These are phyloP conservation scores for Danielia oregonensis DNA, from an alignment of 805 yeast species.

Conservation along the genomic window DNA sequence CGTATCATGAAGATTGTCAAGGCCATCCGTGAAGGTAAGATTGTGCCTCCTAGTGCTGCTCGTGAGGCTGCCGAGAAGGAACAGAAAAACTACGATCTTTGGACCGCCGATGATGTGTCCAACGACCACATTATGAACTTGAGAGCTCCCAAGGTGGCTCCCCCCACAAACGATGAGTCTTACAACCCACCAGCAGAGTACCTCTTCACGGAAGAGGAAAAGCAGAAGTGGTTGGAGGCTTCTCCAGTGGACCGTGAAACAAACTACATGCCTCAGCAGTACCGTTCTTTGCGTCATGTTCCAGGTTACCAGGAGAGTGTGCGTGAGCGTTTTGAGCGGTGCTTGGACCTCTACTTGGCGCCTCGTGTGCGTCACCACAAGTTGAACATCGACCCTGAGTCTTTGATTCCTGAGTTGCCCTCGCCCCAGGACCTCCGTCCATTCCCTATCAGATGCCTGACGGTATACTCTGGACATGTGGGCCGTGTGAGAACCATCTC, in stretches of 20 bases:
- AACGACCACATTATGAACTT: slow-evolving; percentile 84
- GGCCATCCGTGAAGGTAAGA: slow-evolving; percentile 95
- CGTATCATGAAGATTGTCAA: slow-evolving; percentile 92
- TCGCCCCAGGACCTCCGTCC: slow-evolving; percentile 96
- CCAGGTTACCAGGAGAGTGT: slow-evolving; percentile 87
- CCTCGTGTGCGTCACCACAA: slow-evolving; percentile 93
- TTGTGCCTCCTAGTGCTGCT: slow-evolving; percentile 66
- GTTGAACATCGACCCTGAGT: slow-evolving; percentile 91
- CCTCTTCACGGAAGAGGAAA: slow-evolving; percentile 74
- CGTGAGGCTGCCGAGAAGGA: slow-evolving; percentile 51
- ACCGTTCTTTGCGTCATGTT: slow-evolving; percentile 77
- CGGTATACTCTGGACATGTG: slow-evolving; percentile 76
- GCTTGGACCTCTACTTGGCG: slow-evolving; percentile 89
- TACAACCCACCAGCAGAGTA: slow-evolving; percentile 98
- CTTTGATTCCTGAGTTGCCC: slow-evolving; percentile 92
- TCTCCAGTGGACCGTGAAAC: slow-evolving; percentile 77
- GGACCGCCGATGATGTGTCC: slow-evolving; percentile 61
- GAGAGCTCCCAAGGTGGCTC: slow-evolving; percentile 92
- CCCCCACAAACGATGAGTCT: slow-evolving; percentile 95
- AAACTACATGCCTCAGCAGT: slow-evolving; percentile 80
- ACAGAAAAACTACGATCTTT: slow-evolving; percentile 65
- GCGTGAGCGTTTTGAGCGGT: slow-evolving; percentile 90
- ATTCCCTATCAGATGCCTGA: slow-evolving; percentile 89
- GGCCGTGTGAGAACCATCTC: slow-evolving; percentile 80
- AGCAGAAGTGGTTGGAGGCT: slow-evolving; percentile 59